A percentile compares a stretch with the other conserved stretches of the same genome.
phyloP scores from a whole-genome alignment of 2,329 filamentous ascomycete species.

The Pezicula radicicola region DNA sequence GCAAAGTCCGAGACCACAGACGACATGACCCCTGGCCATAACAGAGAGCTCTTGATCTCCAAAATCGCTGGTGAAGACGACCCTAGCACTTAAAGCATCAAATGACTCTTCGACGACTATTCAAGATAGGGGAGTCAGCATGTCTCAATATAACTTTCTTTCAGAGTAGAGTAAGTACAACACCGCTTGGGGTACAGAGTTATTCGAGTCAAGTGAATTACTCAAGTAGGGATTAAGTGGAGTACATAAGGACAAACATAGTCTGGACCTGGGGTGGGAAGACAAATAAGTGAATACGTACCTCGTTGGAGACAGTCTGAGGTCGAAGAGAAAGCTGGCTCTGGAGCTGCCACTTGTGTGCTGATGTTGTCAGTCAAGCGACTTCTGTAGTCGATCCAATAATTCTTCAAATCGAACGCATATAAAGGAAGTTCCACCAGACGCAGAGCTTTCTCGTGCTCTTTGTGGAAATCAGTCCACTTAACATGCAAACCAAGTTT shows the following conservation, averaged over 20 bases:
- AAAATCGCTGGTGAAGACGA: slow-evolving; percentile 50
- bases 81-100: slow-evolving; percentile 44
- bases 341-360: neutral
- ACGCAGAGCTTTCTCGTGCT: slow-evolving; percentile 49
- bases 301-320: slow-evolving; percentile 49
- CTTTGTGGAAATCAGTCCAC: slow-evolving; percentile 55
- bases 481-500: slow-evolving; percentile 46
- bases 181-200: too few relatives aligned
- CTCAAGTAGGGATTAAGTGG: too few relatives aligned
- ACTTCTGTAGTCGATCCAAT: slow-evolving; percentile 29
- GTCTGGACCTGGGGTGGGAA: too few relatives aligned
- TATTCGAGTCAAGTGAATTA: too few relatives aligned
- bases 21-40: neutral
- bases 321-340: slow-evolving; percentile 25
- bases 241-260: too few relatives aligned
- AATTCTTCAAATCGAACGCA: slow-evolving; percentile 59
- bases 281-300: too few relatives aligned
- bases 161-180: too few relatives aligned
- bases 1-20: neutral
- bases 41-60: slow-evolving; percentile 32
- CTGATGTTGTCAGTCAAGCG: neutral
- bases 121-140: too few relatives aligned
- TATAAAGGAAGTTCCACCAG: slow-evolving; percentile 57
- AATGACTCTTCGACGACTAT: slow-evolving; percentile 47
- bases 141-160: too few relatives aligned